Evolutionary conservation across 2,329 filamentous ascomycete species (phyloP).

Genomic region (Stylonectria norvegica): DNA sequence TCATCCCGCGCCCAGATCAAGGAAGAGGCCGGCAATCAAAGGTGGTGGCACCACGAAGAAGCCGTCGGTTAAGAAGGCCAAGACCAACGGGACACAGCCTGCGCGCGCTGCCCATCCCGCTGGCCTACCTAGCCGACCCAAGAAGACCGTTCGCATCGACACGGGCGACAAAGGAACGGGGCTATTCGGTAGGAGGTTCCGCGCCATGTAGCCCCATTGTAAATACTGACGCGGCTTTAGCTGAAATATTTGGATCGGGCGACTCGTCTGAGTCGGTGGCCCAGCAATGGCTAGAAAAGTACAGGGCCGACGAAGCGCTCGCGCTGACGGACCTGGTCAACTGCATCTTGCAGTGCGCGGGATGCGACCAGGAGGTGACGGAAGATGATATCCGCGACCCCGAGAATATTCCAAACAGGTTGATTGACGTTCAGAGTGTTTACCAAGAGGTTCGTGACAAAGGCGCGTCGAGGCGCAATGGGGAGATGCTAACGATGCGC

Average conservation of each 20-base stretch:
- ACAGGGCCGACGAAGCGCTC: constrained; percentile 50
- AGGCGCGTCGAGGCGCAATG: background rate
- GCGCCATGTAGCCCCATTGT: background rate
- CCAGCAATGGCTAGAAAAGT: constrained; percentile 57
- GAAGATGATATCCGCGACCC: constrained; percentile 83
- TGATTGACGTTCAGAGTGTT: constrained; percentile 82
- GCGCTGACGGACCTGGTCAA: constrained; percentile 63
- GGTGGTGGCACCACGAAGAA: constrained; percentile 51
- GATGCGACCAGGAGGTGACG: constrained; percentile 75
- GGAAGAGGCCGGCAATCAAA: constrained; percentile 42
- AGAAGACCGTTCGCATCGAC: constrained; percentile 54
- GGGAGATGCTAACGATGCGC: constrained; percentile 25
- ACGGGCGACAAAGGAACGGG: constrained; percentile 50
- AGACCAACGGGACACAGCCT: constrained; percentile 54
- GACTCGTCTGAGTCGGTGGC: constrained; percentile 55
- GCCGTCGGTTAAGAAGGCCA: constrained; percentile 61
- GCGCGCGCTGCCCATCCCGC: constrained; percentile 36
- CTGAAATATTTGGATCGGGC: constrained; percentile 61
- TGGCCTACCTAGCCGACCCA: constrained; percentile 50
- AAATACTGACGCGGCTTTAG: constrained; percentile 37
- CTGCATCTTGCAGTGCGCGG: constrained; percentile 67
- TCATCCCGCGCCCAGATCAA: constrained; percentile 35
- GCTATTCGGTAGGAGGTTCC: constrained; percentile 48
- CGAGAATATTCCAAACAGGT: constrained; percentile 75
- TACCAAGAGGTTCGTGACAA: constrained; percentile 66